A percentile compares a stretch with the other conserved stretches of the same genome.
phyloP scores from a whole-genome alignment of 768 basidiomycete genomes.

The Hebeloma cylindrosporum region DNA sequence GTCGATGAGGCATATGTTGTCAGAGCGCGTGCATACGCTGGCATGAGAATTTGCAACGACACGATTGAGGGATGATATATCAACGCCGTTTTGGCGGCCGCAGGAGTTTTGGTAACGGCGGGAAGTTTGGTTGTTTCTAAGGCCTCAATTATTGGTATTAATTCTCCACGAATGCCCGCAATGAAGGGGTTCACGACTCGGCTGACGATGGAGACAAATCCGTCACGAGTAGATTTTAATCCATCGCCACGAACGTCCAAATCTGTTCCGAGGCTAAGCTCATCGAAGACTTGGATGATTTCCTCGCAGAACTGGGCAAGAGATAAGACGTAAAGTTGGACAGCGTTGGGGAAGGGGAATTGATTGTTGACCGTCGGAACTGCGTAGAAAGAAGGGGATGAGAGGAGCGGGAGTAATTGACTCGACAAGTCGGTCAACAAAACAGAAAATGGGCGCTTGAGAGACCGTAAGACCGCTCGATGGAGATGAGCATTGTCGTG shows the following conservation, averaged over 20 bases:
- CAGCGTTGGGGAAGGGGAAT: constrained; percentile 55
- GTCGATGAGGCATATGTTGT: constrained; percentile 53
- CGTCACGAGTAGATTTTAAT: constrained; percentile 66
- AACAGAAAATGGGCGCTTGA: constrained; percentile 78
- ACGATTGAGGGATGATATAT: constrained; percentile 60
- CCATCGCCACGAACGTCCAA: constrained; percentile 65
- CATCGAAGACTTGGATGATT: constrained; percentile 68
- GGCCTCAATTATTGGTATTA: constrained; percentile 61
- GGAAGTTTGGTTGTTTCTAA: constrained; percentile 49
- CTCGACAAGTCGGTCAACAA: constrained; percentile 68
- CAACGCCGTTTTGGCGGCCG: constrained; percentile 31
- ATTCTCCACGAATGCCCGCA: constrained; percentile 55
- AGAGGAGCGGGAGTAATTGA: constrained; percentile 63
- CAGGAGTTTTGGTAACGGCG: constrained; percentile 27
- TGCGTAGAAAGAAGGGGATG: constrained; percentile 59
- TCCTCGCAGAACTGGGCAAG: constrained; percentile 73
- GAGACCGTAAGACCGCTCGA: constrained; percentile 67
- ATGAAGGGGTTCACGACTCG: constrained; percentile 68
- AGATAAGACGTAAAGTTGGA: constrained; percentile 71
- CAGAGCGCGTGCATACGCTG: constrained; percentile 60
- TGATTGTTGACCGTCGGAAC: constrained; percentile 51
- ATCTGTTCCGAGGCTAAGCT: constrained; percentile 60
- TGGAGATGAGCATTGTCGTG: constrained; percentile 63
- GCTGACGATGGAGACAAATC: constrained; percentile 64
- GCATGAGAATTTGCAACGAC: constrained; percentile 57